Base-by-base conservation (phyloP, 176 grass and related monocot genomes). In the Musa acuminata region DNA sequence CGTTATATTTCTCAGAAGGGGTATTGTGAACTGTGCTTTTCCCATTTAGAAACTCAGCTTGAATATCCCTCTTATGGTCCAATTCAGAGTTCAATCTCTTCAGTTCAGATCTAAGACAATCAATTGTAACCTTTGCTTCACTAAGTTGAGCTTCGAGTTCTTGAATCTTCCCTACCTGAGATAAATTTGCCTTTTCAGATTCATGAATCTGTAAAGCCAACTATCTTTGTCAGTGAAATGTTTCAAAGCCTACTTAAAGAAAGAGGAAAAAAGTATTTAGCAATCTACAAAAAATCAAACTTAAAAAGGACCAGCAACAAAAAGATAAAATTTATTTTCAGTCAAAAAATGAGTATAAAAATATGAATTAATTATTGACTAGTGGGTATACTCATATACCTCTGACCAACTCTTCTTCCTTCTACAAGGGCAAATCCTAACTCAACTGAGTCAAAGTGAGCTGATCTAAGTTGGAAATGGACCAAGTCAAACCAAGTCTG, bases 131-230 rank as follows among this genome's bases (percentile, higher is more conserved):
- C 58, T 84, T 59, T 72, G 86, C 75, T 81, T 81, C 74, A 64
- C 73, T 55, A 25, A 99, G 75, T 71, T 86, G 80, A 11, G 74
- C 84, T 82, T 99, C 82, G 51, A 91, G 95, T 85, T 93, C 80
- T 74, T 81, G 87, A 78, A 91, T 87, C 82, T 76, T 93, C 79
- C 75, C 77, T 49, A 83, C 86, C 74, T 91, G 80, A 20, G 55
- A 78, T 27, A 73, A 70, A 14, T 87, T 84, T 85, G 76, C 84
- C 2, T 80, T 82, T 79, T 87, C 90, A 65, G 78, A 80, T 76
- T 87, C 76, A 78, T 81, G 83, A 53, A 99, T 85, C 95, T 99
- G 88, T 29, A 85, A 65, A 26, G 43, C 67, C 67, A 69, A 50
- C 14, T n/a, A 12, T 21, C 35, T 17, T 68, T 50, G 43, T 69